Conservation (phyloP, 164 flowering plant species). For the Litsea cubeba region DNA sequence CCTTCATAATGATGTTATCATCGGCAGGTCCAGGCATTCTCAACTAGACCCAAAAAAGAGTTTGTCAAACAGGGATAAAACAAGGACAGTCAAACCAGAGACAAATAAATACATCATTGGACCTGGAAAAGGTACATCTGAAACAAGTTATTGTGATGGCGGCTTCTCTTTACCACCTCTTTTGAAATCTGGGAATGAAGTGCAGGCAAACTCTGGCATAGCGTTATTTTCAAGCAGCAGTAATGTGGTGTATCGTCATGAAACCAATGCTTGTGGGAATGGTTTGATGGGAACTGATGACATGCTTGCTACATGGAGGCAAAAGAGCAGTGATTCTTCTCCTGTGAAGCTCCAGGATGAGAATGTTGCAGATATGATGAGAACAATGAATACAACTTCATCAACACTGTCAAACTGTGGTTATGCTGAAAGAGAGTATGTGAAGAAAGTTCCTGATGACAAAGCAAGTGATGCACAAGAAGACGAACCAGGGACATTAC, state of each 20-base stretch:
- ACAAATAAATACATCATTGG: constrained; percentile 34
- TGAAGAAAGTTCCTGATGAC: constrained; percentile 47
- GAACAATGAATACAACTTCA: constrained; percentile 55
- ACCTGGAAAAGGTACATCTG: constrained; percentile 34
- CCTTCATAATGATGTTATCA: constrained; percentile 53
- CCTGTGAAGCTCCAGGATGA: constrained; percentile 61
- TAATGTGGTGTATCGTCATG: constrained; percentile 30
- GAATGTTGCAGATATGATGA: constrained; percentile 36
- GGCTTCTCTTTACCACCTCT: constrained; percentile 83
- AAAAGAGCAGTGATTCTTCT: constrained; percentile 67
- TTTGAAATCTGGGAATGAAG: constrained; percentile 37
- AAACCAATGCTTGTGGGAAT: constrained; percentile 37
- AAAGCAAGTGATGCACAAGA: constrained; percentile 41
- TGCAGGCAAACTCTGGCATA: constrained; percentile 46
- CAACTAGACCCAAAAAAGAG: constrained; percentile 33
- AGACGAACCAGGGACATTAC: constrained; percentile 57
- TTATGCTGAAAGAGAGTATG: constrained; percentile 43
- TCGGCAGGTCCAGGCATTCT: constrained; percentile 36
- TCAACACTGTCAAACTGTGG: constrained; percentile 61
- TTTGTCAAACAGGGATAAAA: constrained; percentile 34
- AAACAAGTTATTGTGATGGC: constrained; percentile 39
- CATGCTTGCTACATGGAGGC: constrained; percentile 68
- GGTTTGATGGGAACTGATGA: constrained; percentile 44
- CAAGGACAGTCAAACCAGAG: constrained; percentile 29
- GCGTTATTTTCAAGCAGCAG: constrained; percentile 51